Percentiles rank a stretch among this genome's conserved stretches.
Conservation (phyloP, 2,329 filamentous ascomycete species). For the Capronia coronata region DNA sequence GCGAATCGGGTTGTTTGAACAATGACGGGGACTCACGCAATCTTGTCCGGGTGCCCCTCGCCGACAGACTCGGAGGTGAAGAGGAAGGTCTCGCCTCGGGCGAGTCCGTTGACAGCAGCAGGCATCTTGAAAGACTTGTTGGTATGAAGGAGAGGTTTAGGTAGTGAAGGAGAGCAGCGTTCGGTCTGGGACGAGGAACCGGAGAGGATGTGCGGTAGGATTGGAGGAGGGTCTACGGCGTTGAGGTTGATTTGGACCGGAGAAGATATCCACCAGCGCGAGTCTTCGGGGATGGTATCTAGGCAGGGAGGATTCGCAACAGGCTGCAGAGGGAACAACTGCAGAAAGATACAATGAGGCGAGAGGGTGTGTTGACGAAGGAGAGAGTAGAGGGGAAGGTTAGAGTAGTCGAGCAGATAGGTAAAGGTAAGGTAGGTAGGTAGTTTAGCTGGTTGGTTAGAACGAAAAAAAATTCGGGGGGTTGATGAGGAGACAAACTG, state of each 20-base stretch:
- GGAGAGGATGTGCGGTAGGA: neutral
- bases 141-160: neutral
- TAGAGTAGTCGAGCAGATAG: too few species aligned
- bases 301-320: too few species aligned
- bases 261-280: too few species aligned
- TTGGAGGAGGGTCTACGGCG: neutral
- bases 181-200: neutral
- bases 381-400: too few species aligned
- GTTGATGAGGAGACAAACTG: neutral
- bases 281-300: too few species aligned
- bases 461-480: conserved; percentile 17
- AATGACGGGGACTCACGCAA: conserved; percentile 53
- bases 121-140: conserved; percentile 16
- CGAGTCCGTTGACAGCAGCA: conserved; percentile 22
- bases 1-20: conserved; percentile 8
- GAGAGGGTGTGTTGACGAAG: conserved; percentile 2
- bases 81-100: conserved; percentile 65
- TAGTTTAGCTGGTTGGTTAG: too few species aligned
- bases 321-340: neutral
- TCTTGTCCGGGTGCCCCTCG: conserved; percentile 93
- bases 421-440: too few species aligned
- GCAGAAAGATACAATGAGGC: neutral
- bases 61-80: conserved; percentile 89
- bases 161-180: neutral
- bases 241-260: too few species aligned